Evolutionary conservation across 2,329 filamentous ascomycete genomes (phyloP), one percentile per base, ranked within the genome.

Genomic region (Arthrobotrys entomopaga): DNA sequence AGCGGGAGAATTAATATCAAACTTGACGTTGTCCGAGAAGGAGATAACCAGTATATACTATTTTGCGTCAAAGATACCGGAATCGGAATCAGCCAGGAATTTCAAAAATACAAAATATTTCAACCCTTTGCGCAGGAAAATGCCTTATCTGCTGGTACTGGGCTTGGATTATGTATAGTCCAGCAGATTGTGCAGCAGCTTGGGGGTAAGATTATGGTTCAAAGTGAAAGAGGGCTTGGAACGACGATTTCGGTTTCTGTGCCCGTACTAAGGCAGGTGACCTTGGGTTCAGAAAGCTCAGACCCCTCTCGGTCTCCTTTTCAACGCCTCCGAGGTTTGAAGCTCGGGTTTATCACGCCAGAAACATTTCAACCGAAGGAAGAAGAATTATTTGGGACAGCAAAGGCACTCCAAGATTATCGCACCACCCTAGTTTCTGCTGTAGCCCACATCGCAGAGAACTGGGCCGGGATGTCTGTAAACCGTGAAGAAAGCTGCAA

Each of bases 121-220:
- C 86, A 84, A 0, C 87, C 88, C 0, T 90, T 74, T 80, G 83
- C 0, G 26, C 89, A 91, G 75, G 89, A 91, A 77, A 84, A 90
- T 54, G 80, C 82, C 0, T 79, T 91, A 0, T 83, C 85, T 0
- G 85, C 0, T 22, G 89, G 89, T 0, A 86, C 87, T 0, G 89
- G 89, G 0, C 82, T 91, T 0, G 89, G 90, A 0, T 80, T 91
- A 20, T 88, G 86, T 49, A 86, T 91, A 8, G 89, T 91, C 1
- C 84, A 58, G 16, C 82, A 83, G 58, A 86, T 91, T 5, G 85
- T 89, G n/a, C 84, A 85, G 52, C 85, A 86, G 26, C 81, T 91
- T 0, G 84, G 85, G 26, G 89, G 89, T 0, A 84, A 82, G 5
- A 86, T 91, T 50, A 83, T 86, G 6, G 83, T 90, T 29, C 82